Base-by-base conservation (phyloP, 495 filamentous ascomycete genomes). In the Clohesyomyces aquaticus region DNA sequence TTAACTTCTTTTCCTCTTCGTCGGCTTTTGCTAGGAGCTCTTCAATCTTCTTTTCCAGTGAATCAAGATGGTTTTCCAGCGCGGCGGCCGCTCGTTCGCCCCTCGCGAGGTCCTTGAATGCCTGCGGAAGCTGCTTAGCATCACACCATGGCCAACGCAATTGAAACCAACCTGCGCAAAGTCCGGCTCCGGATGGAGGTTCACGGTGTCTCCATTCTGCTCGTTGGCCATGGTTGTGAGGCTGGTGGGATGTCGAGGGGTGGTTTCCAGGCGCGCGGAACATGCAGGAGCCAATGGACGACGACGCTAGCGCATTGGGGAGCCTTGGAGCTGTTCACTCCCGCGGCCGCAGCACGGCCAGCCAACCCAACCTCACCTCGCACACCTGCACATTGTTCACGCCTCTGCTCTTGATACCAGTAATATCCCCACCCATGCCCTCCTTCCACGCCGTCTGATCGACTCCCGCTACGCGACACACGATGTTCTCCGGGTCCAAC, bases 401-500 rank as follows among this genome's bases (percentile, higher is more conserved):
- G 27, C 21, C 43, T 32, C 11, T 32, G 26, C 43, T 45, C 18
- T 22, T 42, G 26, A 28, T 28, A 50, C 35, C 28, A 27, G 22
- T 60, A 65, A n/a, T 51, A 29, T 4, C 43, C 2, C 18, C 46
- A 19, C 38, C 27, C 53, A 62, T 67, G 65, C 50, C 52, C 43
- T 28, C 22, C 43, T 1, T 41, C 35, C 32, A 14, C 14, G 8
- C 60, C 14, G 23, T 26, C 41, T 32, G 14, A 28, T 29, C 28
- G 29, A 48, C 28, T 19, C 45, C 14, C 56, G 32, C 41, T 18
- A 23, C n/a, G 14, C 42, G 25, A n/a, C 14, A 56, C 73, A 59
- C 74, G 78, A 96, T 96, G 92, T 96, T 87, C 79, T 93, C 91
- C 43, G 89, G 88, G 72, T 90, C 91, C 61, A 92, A 87, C 80